These are phyloP conservation scores for Trebouxia gelatinosa DNA, from an alignment of 163 green algal species.

Conservation along the genomic window DNA sequence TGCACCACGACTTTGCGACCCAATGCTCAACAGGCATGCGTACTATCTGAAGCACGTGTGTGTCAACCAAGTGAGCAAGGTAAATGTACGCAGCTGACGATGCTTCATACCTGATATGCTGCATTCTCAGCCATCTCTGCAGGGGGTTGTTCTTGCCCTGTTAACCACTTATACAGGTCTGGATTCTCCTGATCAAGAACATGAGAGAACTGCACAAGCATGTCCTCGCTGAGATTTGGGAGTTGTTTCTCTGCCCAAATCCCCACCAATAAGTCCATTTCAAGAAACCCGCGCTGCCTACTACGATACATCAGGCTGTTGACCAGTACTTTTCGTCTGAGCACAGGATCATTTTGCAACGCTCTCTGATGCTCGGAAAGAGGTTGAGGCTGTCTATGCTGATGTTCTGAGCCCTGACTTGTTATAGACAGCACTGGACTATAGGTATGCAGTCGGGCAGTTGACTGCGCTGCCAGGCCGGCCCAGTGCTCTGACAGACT, in stretches of 20 bases:
- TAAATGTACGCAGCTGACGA: not conserved
- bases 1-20: not conserved
- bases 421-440: too few species aligned
- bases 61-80: not conserved
- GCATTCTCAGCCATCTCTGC: constrained; percentile 56
- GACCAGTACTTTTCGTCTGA: constrained; percentile 37
- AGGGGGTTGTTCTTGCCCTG: constrained; percentile 59
- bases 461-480: too few species aligned
- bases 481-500: too few species aligned
- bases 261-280: constrained; percentile 80
- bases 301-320: constrained; percentile 74
- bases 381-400: too few species aligned
- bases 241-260: constrained; percentile 71
- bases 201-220: constrained; percentile 47
- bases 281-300: constrained; percentile 79
- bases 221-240: constrained; percentile 45
- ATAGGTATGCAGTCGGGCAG: too few species aligned
- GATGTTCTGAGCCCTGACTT: too few species aligned
- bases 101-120: constrained; percentile 61
- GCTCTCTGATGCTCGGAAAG: not conserved
- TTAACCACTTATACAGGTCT: constrained; percentile 91
- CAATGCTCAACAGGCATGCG: not conserved
- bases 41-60: not conserved
- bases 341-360: not conserved
- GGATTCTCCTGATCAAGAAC: constrained; percentile 83